Evolutionary conservation across 2,329 filamentous ascomycete species (phyloP), one percentile per base, ranked within the genome.

Genomic region (Aspergillus sp.): DNA sequence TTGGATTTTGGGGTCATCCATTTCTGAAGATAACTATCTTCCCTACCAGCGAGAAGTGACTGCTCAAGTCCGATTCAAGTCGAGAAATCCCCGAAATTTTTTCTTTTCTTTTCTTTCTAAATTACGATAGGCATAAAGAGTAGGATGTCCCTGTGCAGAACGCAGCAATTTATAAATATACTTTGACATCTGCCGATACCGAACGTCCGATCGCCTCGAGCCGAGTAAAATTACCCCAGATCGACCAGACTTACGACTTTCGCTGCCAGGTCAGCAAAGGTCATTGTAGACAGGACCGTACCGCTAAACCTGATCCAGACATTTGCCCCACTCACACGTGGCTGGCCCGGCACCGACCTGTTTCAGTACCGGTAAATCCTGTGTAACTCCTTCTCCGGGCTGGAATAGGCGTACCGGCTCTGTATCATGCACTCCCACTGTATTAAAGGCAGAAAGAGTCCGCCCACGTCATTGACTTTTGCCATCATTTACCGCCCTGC

Each of bases 301-400:
- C 35, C 50, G 37, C 60, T 65, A 65, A 57, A 14, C 63, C 49
- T 3, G 9, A 47, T 54, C 27, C 43, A 57, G 47, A 9, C 27
- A 3, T 49, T 56, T 56, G 43, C 56, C 56, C 61, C 56, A 60
- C 60, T 44, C 52, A 58, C 63, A 66, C 64, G 64, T 66, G 63
- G 64, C 63, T 62, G 49, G 52, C 53, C 58, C 41, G 56, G 46
- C 58, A 37, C 52, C 23, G 52, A 12, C 43, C 41, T 47, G 44
- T 54, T 44, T 55, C 35, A 48, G 35, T 55, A 48, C 52, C 44
- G 25, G 44, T 47, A 33, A 31, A 49, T 39, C 27, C n/a, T 21
- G 44, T 41, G 46, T 35, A 50, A 48, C 37, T 25, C 44, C 11
- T 14, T 31, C 27, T 31, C 9, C 9, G 27, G 27, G 27, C 27